These are phyloP conservation scores for Malus hybrid DNA, from an alignment of 331 rosid species.

Conservation along the genomic window DNA sequence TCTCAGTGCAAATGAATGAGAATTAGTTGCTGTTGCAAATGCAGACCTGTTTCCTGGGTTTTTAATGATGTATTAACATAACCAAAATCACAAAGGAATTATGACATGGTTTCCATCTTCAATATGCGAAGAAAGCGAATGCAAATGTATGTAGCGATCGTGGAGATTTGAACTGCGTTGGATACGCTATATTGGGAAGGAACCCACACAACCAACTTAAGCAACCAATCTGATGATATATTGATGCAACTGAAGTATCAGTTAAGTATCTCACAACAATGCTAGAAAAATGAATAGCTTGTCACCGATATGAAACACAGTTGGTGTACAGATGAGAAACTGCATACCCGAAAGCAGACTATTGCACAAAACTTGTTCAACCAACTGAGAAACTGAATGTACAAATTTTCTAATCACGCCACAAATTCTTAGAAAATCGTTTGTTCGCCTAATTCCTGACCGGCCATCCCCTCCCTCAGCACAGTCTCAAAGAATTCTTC, in stretches of 20 bases:
- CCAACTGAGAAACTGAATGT: constrained; percentile 16
- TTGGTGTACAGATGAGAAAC: background rate
- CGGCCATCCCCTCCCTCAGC: constrained; percentile 83
- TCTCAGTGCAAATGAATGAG: background rate
- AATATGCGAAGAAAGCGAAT: background rate
- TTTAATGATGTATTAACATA: too few species aligned
- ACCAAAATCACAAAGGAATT: too few species aligned
- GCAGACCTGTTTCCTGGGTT: too few species aligned
- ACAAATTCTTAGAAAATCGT: constrained; percentile 32
- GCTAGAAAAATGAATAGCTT: background rate
- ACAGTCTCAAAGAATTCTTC: constrained; percentile 74
- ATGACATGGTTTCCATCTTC: background rate
- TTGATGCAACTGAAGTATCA: background rate
- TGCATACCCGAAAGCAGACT: constrained; percentile 18
- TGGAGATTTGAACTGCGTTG: too few species aligned
- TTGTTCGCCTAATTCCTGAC: constrained; percentile 91
- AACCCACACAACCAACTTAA: background rate
- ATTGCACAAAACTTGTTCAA: constrained; percentile 24
- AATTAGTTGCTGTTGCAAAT: background rate
- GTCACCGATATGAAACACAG: constrained; percentile 24
- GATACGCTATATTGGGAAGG: background rate
- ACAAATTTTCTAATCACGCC: constrained; percentile 1
- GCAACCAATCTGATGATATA: background rate
- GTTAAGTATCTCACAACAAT: background rate
- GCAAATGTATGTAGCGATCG: background rate